Base-by-base conservation (phyloP, 208 protist genomes). In the Leptomonas seymouri region DNA sequence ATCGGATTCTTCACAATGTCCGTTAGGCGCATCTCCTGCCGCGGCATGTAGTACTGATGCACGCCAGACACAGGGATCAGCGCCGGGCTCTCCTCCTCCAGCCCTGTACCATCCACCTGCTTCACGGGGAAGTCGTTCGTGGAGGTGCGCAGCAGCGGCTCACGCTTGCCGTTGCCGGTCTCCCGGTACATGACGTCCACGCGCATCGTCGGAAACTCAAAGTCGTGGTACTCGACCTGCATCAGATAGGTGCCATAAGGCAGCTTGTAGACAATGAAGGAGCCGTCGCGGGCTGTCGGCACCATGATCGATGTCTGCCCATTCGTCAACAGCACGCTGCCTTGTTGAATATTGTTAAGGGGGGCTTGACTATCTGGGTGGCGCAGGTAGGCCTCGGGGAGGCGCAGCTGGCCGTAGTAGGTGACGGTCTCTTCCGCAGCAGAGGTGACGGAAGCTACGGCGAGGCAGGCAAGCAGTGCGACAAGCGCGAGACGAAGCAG, bases 211-310 rank as follows among this genome's bases (percentile, higher is more conserved):
- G 87, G 91, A 51, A 93, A 96, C 61, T 82, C 66, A 51, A 93
- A 92, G 74, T 96, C 63, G 64, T 86, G 77, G 74, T 87, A 96
- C 39, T 96, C 91, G 16, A 74, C 82, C 67, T 93, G 87, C 28
- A 96, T 66, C 31, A 90, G 65, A 67, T 96, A 96, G n/a, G 79
- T 82, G 42, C 91, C 91, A 71, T 87, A 91, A 3, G 91, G 88
- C 14, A 96, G 49, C 46, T 80, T 72, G 67, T 91, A 81, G 5
- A 80, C 77, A 23, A 90, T 85, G 66, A 96, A 96, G 21, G 80
- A 81, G 15, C 91, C 90, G 61, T 93, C 90, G 4, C 65, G 62
- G 30, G 85, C 66, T 7, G 86, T 81, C 21, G 87, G 80, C 7
- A 92, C 84, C 49, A 83, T 80, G 50, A 90, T 64, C 14, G 56